Percentiles rank a stretch among this genome's conserved stretches.
Conservation (phyloP, 768 basidiomycete species). For the Hypholoma sublateritium region DNA sequence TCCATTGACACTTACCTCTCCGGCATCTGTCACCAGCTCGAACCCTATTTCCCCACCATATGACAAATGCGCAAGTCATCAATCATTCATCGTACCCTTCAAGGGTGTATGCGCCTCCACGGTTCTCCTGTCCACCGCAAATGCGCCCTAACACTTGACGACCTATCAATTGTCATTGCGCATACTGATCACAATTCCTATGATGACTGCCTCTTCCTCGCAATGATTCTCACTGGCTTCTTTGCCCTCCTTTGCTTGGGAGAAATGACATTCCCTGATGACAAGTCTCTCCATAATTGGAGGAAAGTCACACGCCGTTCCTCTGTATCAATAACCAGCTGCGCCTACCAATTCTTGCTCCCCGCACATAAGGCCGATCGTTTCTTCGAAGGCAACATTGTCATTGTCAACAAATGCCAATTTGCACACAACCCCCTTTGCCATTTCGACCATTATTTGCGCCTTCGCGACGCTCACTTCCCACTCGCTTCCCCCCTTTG, state of each 20-base stretch:
- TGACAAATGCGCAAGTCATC: too few relatives aligned
- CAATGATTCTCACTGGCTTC: constrained; percentile 27
- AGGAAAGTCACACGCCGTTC: constrained; percentile 6
- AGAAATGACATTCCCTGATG: constrained; percentile 31
- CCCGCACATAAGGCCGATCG: not conserved
- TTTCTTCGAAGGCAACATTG: too few relatives aligned
- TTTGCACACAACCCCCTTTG: too few relatives aligned
- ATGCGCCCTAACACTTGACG: constrained; percentile 18
- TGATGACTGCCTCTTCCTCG: too few relatives aligned
- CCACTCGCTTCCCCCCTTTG: too few relatives aligned
- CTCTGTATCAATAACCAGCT: not conserved
- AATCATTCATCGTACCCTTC: too few relatives aligned
- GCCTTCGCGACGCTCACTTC: too few relatives aligned
- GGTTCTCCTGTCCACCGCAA: constrained; percentile 25
- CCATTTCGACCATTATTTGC: too few relatives aligned
- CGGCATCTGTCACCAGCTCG: constrained; percentile 41
- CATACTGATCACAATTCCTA: constrained; percentile 22
- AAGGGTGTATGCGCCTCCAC: constrained; percentile 21
- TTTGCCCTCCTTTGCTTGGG: constrained; percentile 30
- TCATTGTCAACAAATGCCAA: too few relatives aligned
- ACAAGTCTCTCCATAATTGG: constrained; percentile 28
- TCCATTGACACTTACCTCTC: constrained; percentile 39
- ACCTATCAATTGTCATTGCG: constrained; percentile 12
- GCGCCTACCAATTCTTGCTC: not conserved
- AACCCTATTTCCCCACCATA: too few relatives aligned